phyloP scores from a whole-genome alignment of 2,329 filamentous ascomycete genomes.

The Diaporthe helianthi region DNA sequence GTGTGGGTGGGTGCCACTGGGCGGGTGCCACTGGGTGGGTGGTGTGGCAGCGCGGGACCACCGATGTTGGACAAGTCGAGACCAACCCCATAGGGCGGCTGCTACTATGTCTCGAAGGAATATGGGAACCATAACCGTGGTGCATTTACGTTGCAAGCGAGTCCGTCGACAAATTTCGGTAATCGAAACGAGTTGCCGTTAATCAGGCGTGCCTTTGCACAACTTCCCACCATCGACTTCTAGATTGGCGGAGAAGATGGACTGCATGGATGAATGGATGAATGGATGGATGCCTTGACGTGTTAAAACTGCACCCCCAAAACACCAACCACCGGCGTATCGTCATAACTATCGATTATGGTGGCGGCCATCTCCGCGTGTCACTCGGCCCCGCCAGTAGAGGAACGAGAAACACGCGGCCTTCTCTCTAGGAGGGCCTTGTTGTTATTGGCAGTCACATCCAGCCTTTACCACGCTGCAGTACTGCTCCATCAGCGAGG shows the following conservation, averaged over 20 bases:
- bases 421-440: background rate
- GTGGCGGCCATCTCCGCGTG: constrained; percentile 9
- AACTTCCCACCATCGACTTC: background rate
- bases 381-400: constrained; percentile 19
- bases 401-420: constrained; percentile 10
- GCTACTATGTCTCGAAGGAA: constrained; percentile 12
- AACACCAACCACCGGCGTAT: background rate
- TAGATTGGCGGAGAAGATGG: background rate
- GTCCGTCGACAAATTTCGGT: background rate
- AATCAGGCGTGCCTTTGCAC: constrained; percentile 2
- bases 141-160: background rate
- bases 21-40: too few relatives aligned
- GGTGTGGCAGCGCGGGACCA: constrained; percentile 17
- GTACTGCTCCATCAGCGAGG: background rate
- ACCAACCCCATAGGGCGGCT: constrained; percentile 12
- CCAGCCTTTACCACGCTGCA: background rate
- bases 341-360: background rate
- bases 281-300: background rate
- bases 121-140: background rate
- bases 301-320: background rate
- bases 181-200: background rate
- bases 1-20: too few relatives aligned
- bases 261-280: too few relatives aligned
- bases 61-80: constrained; percentile 15
- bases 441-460: background rate